Evolutionary conservation across 164 flowering plant genomes (phyloP).

Genomic region (Saururus chinensis): DNA sequence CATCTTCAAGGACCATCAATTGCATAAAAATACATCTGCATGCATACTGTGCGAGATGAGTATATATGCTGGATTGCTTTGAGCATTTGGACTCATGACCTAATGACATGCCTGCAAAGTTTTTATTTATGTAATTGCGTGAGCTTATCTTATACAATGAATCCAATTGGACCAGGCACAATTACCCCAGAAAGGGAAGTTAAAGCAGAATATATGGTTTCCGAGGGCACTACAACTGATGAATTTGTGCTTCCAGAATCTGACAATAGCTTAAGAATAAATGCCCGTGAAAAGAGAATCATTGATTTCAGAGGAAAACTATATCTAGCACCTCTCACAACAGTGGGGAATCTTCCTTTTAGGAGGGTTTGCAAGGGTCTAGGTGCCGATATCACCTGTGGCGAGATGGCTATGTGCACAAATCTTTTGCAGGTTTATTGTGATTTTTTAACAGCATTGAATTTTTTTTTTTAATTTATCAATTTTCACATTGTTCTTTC

Average conservation of each 20-base stretch:
- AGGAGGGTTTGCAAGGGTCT: constrained; percentile 80
- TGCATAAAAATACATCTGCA: too few relatives aligned
- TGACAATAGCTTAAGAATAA: constrained; percentile 50
- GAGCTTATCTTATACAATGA: neutral
- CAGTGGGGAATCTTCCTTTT: constrained; percentile 95
- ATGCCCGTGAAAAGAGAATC: constrained; percentile 83
- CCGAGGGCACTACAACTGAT: constrained; percentile 12
- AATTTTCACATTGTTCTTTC: neutral
- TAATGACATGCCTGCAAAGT: neutral
- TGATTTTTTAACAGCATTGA: neutral
- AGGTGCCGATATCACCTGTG: constrained; percentile 97
- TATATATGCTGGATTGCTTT: neutral
- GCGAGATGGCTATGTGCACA: constrained; percentile 98
- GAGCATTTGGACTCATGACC: neutral
- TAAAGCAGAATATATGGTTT: constrained; percentile 14
- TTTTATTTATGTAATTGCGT: neutral
- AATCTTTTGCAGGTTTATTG: constrained; percentile 79
- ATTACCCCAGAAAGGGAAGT: constrained; percentile 12
- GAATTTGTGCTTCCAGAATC: constrained; percentile 19
- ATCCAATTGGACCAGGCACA: constrained; percentile 12
- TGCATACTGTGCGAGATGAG: too few relatives aligned
- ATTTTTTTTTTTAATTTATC: neutral
- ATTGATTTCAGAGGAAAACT: constrained; percentile 82
- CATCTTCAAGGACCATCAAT: neutral
- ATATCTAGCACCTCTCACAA: constrained; percentile 94